Evolutionary conservation across 2,329 filamentous ascomycete genomes (phyloP).

Genomic region (Diaporthe humulicola): DNA sequence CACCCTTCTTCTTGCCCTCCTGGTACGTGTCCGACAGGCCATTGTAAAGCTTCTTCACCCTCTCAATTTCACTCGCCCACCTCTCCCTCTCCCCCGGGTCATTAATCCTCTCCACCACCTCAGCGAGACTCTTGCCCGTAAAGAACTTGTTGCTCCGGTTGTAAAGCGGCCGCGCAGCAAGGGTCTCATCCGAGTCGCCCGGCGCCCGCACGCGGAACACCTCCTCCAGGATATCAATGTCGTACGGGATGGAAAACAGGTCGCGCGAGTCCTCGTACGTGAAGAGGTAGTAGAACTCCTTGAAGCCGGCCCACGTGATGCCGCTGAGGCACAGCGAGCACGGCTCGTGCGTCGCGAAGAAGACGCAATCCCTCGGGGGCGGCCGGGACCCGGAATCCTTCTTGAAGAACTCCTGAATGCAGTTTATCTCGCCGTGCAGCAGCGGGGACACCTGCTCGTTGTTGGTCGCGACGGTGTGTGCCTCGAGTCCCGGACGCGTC

Average conservation of each 20-base stretch:
- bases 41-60: conserved; percentile 64
- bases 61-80: conserved; percentile 57
- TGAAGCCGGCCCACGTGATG: conserved; percentile 70
- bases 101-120: conserved; percentile 54
- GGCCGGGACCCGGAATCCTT: conserved; percentile 44
- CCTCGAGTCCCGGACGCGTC: conserved; percentile 53
- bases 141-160: conserved; percentile 71
- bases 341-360: conserved; percentile 71
- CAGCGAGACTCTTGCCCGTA: conserved; percentile 55
- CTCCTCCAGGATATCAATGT: conserved; percentile 68
- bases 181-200: conserved; percentile 52
- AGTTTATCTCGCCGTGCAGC: conserved; percentile 70
- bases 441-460: conserved; percentile 67
- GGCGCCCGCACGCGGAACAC: conserved; percentile 64
- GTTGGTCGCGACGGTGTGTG: conserved; percentile 67
- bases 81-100: conserved; percentile 50
- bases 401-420: conserved; percentile 70
- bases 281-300: conserved; percentile 69
- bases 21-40: conserved; percentile 63
- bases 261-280: conserved; percentile 71
- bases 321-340: conserved; percentile 70
- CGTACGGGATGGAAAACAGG: conserved; percentile 67
- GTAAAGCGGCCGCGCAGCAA: conserved; percentile 60
- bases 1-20: conserved; percentile 57
- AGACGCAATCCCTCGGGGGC: conserved; percentile 62